Evolutionary conservation across 2,329 filamentous ascomycete species (phyloP), one percentile per base, ranked within the genome.

Genomic region (Cladosporium sp.): DNA sequence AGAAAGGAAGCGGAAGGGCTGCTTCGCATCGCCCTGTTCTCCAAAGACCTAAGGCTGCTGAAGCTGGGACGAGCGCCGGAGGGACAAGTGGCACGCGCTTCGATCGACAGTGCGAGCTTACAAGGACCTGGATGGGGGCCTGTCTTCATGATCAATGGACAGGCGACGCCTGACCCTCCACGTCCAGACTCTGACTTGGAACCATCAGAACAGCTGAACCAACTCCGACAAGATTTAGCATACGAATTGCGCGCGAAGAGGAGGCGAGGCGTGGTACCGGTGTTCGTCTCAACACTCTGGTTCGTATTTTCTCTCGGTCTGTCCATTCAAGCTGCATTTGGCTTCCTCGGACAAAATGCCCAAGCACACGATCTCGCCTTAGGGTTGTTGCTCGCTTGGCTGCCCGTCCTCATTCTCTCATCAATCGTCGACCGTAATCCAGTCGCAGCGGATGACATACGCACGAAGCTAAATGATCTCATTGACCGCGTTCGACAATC

Each of bases 381-480:
- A 0, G 81, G 81, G 3, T 70, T 81, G 37, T 63, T 83, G 5
- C 72, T 82, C 4, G 75, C 78, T 5, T 83, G 81, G 81, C 74
- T 83, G 2, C 81, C 81, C 0, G 72, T 82, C 8, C 68, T 83
- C 7, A 79, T 83, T 37, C 71, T 81, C 44, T 76, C 77, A 46
- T 78, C 76, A 1, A 82, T 83, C 28, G 76, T 82, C 3, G 81
- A 83, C 65, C 76, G 81, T 18, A 83, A 83, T 62, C 80, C 79
- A 1, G 76, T 79, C 1, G 78, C 80, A 4, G 71, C 79, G 5
- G 77, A 80, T 35, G 73, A 78, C 18, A 78, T 81, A 14, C 72
- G 75, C 2, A 69, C 70, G 26, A 78, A 78, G 61, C 68, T 81
- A 2, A 82, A 81, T 67, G 70, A 72, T 2, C 66, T 81, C 11